Conservation (phyloP, 768 basidiomycete genomes). For the Boletus sp. region DNA sequence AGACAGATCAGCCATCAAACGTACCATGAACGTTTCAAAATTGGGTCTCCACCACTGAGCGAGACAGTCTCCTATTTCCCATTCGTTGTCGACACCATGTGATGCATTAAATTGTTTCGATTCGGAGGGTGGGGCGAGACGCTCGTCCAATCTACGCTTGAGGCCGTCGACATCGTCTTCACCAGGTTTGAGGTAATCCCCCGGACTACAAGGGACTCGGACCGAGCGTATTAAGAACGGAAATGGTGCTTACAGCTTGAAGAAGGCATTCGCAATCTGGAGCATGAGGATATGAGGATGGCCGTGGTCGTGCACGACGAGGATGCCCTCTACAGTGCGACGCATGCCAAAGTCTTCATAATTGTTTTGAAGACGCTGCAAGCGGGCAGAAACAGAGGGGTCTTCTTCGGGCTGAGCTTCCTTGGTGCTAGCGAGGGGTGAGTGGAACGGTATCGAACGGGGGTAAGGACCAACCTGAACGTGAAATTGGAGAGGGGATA, state of each 20-base stretch:
- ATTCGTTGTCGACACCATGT: constrained; percentile 81
- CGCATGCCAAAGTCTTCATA: constrained; percentile 98
- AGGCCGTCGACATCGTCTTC: constrained; percentile 92
- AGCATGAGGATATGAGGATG: constrained; percentile 98
- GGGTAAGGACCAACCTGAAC: constrained; percentile 57
- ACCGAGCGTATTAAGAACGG: not conserved
- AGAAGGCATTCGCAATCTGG: constrained; percentile 98
- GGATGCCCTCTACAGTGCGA: constrained; percentile 78
- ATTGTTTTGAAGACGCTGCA: constrained; percentile 92
- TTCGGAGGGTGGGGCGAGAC: constrained; percentile 75
- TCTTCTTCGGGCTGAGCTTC: constrained; percentile 98
- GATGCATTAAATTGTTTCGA: constrained; percentile 73
- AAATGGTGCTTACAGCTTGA: constrained; percentile 78
- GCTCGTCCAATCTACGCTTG: constrained; percentile 83
- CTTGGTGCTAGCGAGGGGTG: constrained; percentile 64
- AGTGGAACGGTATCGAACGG: constrained; percentile 5
- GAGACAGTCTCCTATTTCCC: constrained; percentile 96
- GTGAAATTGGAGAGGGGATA: constrained; percentile 90
- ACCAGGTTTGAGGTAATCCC: constrained; percentile 97
- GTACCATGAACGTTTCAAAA: constrained; percentile 97
- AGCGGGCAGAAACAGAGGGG: constrained; percentile 89
- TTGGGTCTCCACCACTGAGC: constrained; percentile 99
- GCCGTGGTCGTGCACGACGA: constrained; percentile 91
- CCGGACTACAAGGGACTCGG: constrained; percentile 55
- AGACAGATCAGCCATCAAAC: constrained; percentile 26